phyloP scores from a whole-genome alignment of 192 early-diverging fungal genomes.

The Backusella macrospora region DNA sequence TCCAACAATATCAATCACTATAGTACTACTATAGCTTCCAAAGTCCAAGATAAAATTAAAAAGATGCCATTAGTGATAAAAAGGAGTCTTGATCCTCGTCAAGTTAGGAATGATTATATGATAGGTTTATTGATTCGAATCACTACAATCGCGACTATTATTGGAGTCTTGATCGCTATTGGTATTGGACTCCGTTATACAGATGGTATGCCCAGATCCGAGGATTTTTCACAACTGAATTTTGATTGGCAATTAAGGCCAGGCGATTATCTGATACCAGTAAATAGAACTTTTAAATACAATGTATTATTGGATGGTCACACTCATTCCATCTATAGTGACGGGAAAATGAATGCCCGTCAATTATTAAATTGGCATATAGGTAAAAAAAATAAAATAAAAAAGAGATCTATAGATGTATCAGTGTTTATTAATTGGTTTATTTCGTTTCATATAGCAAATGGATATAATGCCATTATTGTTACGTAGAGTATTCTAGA shows the following conservation, averaged over 20 bases:
- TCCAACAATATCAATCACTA: too few relatives aligned
- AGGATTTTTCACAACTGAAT: constrained; percentile 40
- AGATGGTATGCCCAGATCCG: constrained; percentile 27
- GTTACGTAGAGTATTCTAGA: constrained; percentile 43
- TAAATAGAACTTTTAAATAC: constrained; percentile 42
- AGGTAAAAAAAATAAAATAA: constrained; percentile 44
- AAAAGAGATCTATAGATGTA: background rate
- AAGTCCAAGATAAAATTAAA: background rate
- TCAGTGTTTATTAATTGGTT: background rate
- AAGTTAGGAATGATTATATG: background rate
- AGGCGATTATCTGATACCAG: constrained; percentile 46
- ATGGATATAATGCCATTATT: constrained; percentile 70
- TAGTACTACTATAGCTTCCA: too few relatives aligned
- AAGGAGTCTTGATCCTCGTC: background rate
- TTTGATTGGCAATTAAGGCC: constrained; percentile 58
- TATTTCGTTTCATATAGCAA: constrained; percentile 45
- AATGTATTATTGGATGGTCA: constrained; percentile 69
- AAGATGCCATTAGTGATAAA: background rate
- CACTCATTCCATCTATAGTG: constrained; percentile 63
- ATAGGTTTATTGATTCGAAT: constrained; percentile 23
- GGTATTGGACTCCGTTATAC: constrained; percentile 32
- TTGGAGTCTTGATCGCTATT: constrained; percentile 33
- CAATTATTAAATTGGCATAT: constrained; percentile 65
- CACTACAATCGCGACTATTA: constrained; percentile 6
- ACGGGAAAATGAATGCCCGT: constrained; percentile 60